A percentile compares a stretch with the other conserved stretches of the same genome.
Conservation (phyloP, 495 filamentous ascomycete genomes). For the Xylaria telfairii region DNA sequence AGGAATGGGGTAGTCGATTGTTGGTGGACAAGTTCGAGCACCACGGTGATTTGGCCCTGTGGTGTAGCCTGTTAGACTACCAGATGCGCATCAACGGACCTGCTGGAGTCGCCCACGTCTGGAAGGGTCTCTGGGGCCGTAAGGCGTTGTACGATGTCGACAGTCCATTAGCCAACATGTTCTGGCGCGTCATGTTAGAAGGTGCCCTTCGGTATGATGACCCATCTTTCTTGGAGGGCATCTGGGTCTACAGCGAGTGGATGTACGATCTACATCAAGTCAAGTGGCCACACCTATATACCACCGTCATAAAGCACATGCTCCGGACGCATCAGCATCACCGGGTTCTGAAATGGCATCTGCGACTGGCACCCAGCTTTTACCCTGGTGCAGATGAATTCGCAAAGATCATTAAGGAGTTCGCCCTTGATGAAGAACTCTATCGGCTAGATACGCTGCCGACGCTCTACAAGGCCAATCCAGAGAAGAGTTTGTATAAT, state of each 20-base stretch:
- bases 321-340: slow-evolving; percentile 40
- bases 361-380: slow-evolving; percentile 44
- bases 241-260: slow-evolving; percentile 62
- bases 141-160: slow-evolving; percentile 35
- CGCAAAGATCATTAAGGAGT: slow-evolving; percentile 39
- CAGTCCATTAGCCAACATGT: slow-evolving; percentile 45
- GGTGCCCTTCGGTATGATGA: slow-evolving; percentile 46
- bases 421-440: slow-evolving; percentile 36
- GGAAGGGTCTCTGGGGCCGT: slow-evolving; percentile 42
- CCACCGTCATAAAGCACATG: slow-evolving; percentile 41
- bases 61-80: slow-evolving; percentile 69
- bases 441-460: slow-evolving; percentile 39
- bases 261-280: slow-evolving; percentile 56
- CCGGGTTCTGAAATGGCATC: slow-evolving; percentile 45
- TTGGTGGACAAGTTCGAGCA: slow-evolving; percentile 62
- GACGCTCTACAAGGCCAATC: slow-evolving; percentile 58
- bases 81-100: slow-evolving; percentile 65
- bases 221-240: slow-evolving; percentile 50
- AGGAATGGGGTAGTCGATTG: slow-evolving; percentile 41
- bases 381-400: slow-evolving; percentile 40
- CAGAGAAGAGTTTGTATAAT: slow-evolving; percentile 65
- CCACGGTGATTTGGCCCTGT: slow-evolving; percentile 62
- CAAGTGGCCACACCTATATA: slow-evolving; percentile 54
- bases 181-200: slow-evolving; percentile 67
- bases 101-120: slow-evolving; percentile 53